phyloP scores from a whole-genome alignment of 805 yeast species.

The Saccharomycopsis schoenii region DNA sequence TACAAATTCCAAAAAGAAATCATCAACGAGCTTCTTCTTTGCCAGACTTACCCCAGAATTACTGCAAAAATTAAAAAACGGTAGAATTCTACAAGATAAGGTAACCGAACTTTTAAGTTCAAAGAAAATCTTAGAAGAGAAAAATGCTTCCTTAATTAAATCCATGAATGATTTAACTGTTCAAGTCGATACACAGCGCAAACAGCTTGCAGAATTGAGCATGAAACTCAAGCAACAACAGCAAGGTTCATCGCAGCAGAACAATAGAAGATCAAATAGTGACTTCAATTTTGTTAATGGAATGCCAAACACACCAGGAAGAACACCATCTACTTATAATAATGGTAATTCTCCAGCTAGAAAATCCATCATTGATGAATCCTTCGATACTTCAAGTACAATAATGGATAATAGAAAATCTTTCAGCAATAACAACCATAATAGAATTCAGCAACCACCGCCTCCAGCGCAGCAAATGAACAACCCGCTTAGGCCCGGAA shows the following conservation, averaged over 20 bases:
- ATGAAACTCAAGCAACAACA: slow-evolving; percentile 21
- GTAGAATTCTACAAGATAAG: slow-evolving; percentile 1
- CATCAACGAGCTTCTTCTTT: slow-evolving; percentile 26
- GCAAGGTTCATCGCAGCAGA: slow-evolving; percentile 2
- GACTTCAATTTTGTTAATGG: not conserved
- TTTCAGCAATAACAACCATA: slow-evolving; percentile 17
- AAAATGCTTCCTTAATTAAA: slow-evolving; percentile 13
- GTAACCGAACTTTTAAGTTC: slow-evolving; percentile 2
- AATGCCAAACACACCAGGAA: not conserved
- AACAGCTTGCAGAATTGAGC: slow-evolving; percentile 5
- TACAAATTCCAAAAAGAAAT: slow-evolving; percentile 23
- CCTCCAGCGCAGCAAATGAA: slow-evolving; percentile 13
- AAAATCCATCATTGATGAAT: slow-evolving; percentile 2
- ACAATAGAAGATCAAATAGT: not conserved
- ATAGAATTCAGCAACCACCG: slow-evolving; percentile 18
- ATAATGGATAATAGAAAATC: slow-evolving; percentile 8
- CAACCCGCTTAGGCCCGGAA: not conserved
- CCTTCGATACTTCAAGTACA: not conserved
- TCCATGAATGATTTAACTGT: slow-evolving; percentile 19
- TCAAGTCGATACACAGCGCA: slow-evolving; percentile 13
- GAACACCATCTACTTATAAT: not conserved
- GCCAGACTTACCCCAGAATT: slow-evolving; percentile 26
- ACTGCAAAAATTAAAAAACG: slow-evolving; percentile 11
- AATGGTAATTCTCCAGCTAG: slow-evolving; percentile 12
- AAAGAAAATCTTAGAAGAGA: slow-evolving; percentile 16